A percentile compares a stretch with the other conserved stretches of the same genome.
Conservation (phyloP, 495 filamentous ascomycete species). For the Penicillium steckii region DNA sequence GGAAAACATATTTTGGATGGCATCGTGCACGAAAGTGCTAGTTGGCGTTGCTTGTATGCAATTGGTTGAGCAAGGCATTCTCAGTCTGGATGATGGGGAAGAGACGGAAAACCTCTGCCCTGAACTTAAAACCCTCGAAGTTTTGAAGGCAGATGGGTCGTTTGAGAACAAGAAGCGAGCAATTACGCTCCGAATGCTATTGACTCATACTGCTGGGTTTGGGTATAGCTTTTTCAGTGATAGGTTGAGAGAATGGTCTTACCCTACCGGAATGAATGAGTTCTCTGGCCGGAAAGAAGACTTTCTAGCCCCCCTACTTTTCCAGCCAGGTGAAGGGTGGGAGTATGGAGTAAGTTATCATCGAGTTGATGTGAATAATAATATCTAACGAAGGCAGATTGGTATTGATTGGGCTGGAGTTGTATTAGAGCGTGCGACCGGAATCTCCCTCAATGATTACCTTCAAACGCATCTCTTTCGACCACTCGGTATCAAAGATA, state of each 20-base stretch:
- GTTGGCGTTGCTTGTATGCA: constrained; percentile 60
- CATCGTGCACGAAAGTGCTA: constrained; percentile 59
- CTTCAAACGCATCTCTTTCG: constrained; percentile 55
- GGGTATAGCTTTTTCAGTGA: constrained; percentile 46
- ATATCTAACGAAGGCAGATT: constrained; percentile 28
- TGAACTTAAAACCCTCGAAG: constrained; percentile 49
- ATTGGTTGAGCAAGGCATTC: constrained; percentile 53
- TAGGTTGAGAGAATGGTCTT: constrained; percentile 41
- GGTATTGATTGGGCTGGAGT: constrained; percentile 62
- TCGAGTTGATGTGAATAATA: too few species aligned
- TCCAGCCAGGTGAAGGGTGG: constrained; percentile 58
- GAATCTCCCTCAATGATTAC: constrained; percentile 53
- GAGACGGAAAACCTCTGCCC: constrained; percentile 47
- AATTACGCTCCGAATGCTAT: constrained; percentile 62
- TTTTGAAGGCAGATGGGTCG: constrained; percentile 42
- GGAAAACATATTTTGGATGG: constrained; percentile 57
- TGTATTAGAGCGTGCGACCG: constrained; percentile 51
- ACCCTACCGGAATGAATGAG: constrained; percentile 53
- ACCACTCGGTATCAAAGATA: constrained; percentile 52
- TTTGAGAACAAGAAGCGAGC: constrained; percentile 50
- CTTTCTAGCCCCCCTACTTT: constrained; percentile 48
- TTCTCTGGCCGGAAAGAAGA: constrained; percentile 46
- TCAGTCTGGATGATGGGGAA: constrained; percentile 51
- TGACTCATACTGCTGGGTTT: constrained; percentile 52
- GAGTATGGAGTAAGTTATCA: constrained; percentile 54